A percentile compares a stretch with the other conserved stretches of the same genome.
These are phyloP conservation scores for Coniella lustricola DNA, from an alignment of 2,329 filamentous ascomycete genomes.

Conservation along the genomic window DNA sequence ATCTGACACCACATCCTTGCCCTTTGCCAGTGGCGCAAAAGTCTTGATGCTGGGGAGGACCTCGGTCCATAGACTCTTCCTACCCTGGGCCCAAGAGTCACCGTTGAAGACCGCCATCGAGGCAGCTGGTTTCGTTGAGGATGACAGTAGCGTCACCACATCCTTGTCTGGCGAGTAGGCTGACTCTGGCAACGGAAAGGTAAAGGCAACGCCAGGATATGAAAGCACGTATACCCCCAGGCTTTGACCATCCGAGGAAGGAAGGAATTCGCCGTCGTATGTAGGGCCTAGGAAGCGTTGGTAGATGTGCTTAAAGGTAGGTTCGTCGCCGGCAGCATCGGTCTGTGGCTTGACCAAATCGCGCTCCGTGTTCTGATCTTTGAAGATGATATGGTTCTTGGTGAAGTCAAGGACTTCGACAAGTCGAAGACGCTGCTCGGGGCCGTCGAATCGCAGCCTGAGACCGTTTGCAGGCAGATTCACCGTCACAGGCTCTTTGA, in stretches of 20 bases:
- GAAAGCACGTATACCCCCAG: constrained; percentile 81
- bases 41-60: constrained; percentile 67
- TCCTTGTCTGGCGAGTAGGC: constrained; percentile 72
- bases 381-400: constrained; percentile 77
- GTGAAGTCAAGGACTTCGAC: constrained; percentile 90
- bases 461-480: constrained; percentile 78
- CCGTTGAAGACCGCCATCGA: constrained; percentile 91
- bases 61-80: constrained; percentile 69
- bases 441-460: constrained; percentile 85
- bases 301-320: constrained; percentile 83
- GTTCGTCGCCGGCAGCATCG: constrained; percentile 42
- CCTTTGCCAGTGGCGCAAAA: constrained; percentile 60
- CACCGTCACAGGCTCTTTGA: constrained; percentile 68
- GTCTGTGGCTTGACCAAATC: constrained; percentile 64
- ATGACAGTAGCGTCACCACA: constrained; percentile 79
- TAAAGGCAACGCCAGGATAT: constrained; percentile 90
- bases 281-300: constrained; percentile 89
- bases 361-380: constrained; percentile 54
- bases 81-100: constrained; percentile 80
- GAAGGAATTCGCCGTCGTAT: constrained; percentile 86
- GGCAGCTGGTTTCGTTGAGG: constrained; percentile 66
- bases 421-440: constrained; percentile 82
- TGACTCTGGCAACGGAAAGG: constrained; percentile 69
- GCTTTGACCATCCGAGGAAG: constrained; percentile 46
- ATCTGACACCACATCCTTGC: constrained; percentile 74